Evolutionary conservation across 148 eudicot species (phyloP).

Genomic region (Nepenthes mirabilis): DNA sequence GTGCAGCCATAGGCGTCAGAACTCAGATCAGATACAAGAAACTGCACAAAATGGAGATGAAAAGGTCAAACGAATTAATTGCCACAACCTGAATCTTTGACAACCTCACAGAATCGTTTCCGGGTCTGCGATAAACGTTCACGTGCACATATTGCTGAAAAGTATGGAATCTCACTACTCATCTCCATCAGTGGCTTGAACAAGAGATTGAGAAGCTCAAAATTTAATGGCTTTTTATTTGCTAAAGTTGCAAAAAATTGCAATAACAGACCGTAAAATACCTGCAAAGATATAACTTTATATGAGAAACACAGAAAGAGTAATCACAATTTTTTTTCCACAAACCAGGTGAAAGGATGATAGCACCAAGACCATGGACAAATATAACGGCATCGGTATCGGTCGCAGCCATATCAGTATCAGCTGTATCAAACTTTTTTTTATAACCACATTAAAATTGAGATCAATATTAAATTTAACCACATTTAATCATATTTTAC

Average conservation of each 20-base stretch:
- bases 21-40: constrained; percentile 1
- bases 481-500: no score
- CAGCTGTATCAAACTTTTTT: no score
- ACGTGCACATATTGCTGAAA: constrained; percentile 94
- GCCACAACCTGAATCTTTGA: constrained; percentile 62
- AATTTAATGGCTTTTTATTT: constrained; percentile 62
- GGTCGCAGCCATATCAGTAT: no score
- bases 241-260: constrained; percentile 90
- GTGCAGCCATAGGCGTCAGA: neutral
- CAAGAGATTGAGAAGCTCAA: constrained; percentile 57
- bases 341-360: neutral
- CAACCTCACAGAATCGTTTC: constrained; percentile 56
- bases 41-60: neutral
- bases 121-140: constrained; percentile 56
- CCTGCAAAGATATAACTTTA: constrained; percentile 29
- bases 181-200: constrained; percentile 90
- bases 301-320: neutral
- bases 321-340: neutral
- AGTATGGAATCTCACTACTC: constrained; percentile 76
- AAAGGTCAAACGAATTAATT: neutral
- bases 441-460: no score
- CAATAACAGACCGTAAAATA: constrained; percentile 80
- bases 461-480: no score
- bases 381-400: neutral
- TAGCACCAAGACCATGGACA: neutral